Evolutionary conservation across 192 early-diverging fungal genomes (phyloP), one percentile per base, ranked within the genome.

Genomic region (Spizellomyces punctatus): DNA sequence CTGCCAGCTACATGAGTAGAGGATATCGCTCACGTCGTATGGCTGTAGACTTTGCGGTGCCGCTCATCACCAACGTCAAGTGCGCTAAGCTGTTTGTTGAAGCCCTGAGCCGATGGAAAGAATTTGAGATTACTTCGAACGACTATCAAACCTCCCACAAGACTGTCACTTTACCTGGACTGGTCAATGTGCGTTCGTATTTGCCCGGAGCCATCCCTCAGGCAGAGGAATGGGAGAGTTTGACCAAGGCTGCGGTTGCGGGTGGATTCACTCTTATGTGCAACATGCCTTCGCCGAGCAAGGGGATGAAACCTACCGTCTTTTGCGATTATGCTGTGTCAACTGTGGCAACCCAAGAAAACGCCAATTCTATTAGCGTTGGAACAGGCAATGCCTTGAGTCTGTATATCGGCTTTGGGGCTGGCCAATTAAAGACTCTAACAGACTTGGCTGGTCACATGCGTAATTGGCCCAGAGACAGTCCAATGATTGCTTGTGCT

Each of bases 1-100:
- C 95, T 55, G 94, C 97, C 41, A 90, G 88, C 71, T 99, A 98
- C 79, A 92, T 97, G 79, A 91, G 89, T 66, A 91, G 91, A 72
- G 97, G 97, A 45, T 99, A 99, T 84, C 88, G 89, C 70, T 92
- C 91, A 66, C 91, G 97, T 65, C 89, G 97, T 76, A 94, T 99
- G 94, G 97, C 97, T 44, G 93, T 99, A 41, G 97, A 99, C 80
- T 94, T 94, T 71, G 93, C 93, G 49, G 85, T 99, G 57, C 97
- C 97, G 8, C 83, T 99, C 75, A 95, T 99, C 77, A 99, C 97
- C 67, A 99, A 99, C 76, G 89, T 99, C 84, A 99, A 99, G 85
- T 98, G 96, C 76, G 97, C 97, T 72, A 98, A 98, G 86, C 78
- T 99, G 64, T 98, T 99, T 69, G 83, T 99, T 52, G 97, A 99